Conservation (phyloP, 106 monocot species). For the Amphibolis antarctica region DNA sequence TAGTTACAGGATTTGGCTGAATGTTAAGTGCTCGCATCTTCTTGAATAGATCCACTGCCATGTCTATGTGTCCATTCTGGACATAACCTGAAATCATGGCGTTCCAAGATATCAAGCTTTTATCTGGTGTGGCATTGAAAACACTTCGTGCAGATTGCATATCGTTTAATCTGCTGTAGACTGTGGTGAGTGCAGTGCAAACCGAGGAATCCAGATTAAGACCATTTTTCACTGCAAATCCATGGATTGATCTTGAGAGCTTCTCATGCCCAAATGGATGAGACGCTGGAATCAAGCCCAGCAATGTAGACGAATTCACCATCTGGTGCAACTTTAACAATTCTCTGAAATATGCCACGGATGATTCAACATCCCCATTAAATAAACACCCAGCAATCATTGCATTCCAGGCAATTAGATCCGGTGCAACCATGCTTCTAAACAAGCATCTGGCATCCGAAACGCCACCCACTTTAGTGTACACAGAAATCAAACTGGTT, state of each 20-base stretch:
- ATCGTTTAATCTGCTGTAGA: conserved; percentile 49
- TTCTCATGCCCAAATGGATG: conserved; percentile 41
- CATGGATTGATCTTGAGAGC: conserved; percentile 39
- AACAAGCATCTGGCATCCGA: conserved; percentile 26
- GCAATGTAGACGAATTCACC: conserved; percentile 50
- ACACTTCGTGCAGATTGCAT: conserved; percentile 36
- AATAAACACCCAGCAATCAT: conserved; percentile 64
- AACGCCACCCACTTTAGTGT: conserved; percentile 53
- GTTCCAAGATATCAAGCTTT: conserved; percentile 65
- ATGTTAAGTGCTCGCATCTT: conserved; percentile 43
- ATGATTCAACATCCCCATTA: conserved; percentile 22
- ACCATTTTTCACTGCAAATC: conserved; percentile 33
- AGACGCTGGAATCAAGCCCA: conserved; percentile 54
- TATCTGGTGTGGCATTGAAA: conserved; percentile 51
- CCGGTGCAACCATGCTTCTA: conserved; percentile 16
- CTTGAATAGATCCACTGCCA: conserved; percentile 49
- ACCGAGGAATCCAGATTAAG: conserved; percentile 33
- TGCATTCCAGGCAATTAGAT: conserved; percentile 51
- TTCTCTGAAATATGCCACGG: conserved; percentile 39
- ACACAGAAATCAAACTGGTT: conserved; percentile 67
- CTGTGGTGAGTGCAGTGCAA: conserved; percentile 56
- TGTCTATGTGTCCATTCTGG: conserved; percentile 64
- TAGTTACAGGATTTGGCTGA: conserved; percentile 52
- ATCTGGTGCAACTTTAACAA: conserved; percentile 16
- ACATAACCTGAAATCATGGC: conserved; percentile 74